phyloP scores from a whole-genome alignment of 1,139 yeast species.

The Tardiomyces digboiensis region DNA sequence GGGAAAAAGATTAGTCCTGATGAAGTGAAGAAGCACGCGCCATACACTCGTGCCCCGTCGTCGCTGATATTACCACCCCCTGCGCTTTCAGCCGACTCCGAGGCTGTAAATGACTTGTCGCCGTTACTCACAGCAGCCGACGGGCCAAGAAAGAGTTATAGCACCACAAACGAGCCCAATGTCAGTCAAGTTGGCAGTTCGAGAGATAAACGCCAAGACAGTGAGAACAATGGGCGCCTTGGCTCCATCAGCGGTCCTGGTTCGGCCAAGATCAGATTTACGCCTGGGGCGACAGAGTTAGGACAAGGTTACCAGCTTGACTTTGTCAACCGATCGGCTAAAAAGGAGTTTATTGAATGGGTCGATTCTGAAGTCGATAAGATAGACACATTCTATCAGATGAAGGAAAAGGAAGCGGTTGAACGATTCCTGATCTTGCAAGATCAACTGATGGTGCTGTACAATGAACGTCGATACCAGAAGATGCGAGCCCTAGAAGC shows the following conservation, averaged over 20 bases:
- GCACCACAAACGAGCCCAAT: neutral
- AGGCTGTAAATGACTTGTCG: neutral
- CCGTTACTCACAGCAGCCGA: neutral
- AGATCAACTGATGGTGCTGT: constrained; percentile 55
- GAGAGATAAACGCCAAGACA: neutral
- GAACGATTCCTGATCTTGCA: constrained; percentile 54
- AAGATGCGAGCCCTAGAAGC: constrained; percentile 4
- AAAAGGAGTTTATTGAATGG: constrained; percentile 49
- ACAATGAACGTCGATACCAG: constrained; percentile 37
- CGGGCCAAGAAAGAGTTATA: neutral
- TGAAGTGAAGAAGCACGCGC: constrained; percentile 6
- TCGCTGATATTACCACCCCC: constrained; percentile 11
- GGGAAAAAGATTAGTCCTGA: constrained; percentile 4
- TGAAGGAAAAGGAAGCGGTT: constrained; percentile 50
- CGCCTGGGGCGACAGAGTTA: constrained; percentile 1
- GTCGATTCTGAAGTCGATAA: constrained; percentile 47
- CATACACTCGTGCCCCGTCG: constrained; percentile 2
- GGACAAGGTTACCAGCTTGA: constrained; percentile 3
- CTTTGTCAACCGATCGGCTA: constrained; percentile 13
- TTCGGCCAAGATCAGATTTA: neutral
- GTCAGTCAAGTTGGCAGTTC: constrained; percentile 2
- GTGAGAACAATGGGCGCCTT: neutral
- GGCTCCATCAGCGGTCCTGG: constrained; percentile 2
- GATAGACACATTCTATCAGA: constrained; percentile 51
- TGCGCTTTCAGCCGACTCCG: constrained; percentile 5